Conservation (phyloP, 306 rosid genomes). For the Acacia confusa region DNA sequence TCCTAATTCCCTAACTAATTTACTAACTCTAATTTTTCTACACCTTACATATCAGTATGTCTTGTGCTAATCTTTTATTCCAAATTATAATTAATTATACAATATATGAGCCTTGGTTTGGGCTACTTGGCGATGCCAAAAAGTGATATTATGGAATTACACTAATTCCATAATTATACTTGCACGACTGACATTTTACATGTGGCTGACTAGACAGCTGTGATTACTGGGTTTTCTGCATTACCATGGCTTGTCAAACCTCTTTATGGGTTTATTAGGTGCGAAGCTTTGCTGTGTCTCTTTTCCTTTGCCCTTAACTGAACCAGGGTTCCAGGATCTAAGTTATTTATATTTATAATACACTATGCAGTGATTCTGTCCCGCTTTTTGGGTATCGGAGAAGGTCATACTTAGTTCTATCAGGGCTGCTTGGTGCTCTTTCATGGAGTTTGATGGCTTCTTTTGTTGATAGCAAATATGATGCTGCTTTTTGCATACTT, state of each 20-base stretch:
- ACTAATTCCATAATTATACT: too few species aligned
- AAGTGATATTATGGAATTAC: neutral
- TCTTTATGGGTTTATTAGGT: conserved; percentile 93
- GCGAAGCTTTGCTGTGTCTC: conserved; percentile 23
- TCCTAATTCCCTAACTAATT: too few species aligned
- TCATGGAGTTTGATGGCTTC: conserved; percentile 96
- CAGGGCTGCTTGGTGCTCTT: conserved; percentile 96
- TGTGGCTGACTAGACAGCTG: conserved; percentile 85
- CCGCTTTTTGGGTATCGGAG: conserved; percentile 98
- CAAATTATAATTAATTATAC: conserved; percentile 1
- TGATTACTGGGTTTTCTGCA: conserved; percentile 80
- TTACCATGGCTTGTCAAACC: conserved; percentile 96
- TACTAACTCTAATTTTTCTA: too few species aligned
- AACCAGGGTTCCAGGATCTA: conserved; percentile 4
- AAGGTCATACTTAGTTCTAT: conserved; percentile 87
- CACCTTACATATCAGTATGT: too few species aligned
- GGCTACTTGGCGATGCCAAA: conserved; percentile 1
- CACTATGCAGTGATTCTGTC: conserved; percentile 85
- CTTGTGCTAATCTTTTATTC: neutral
- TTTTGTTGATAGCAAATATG: conserved; percentile 74
- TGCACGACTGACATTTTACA: conserved; percentile 41
- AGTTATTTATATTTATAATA: conserved; percentile 30
- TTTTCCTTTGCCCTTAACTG: conserved; percentile 18
- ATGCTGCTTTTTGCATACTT: conserved; percentile 86
- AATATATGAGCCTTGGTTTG: conserved; percentile 4